phyloP scores from a whole-genome alignment of 2,329 filamentous ascomycete genomes.

The Trichoderma sp. region DNA sequence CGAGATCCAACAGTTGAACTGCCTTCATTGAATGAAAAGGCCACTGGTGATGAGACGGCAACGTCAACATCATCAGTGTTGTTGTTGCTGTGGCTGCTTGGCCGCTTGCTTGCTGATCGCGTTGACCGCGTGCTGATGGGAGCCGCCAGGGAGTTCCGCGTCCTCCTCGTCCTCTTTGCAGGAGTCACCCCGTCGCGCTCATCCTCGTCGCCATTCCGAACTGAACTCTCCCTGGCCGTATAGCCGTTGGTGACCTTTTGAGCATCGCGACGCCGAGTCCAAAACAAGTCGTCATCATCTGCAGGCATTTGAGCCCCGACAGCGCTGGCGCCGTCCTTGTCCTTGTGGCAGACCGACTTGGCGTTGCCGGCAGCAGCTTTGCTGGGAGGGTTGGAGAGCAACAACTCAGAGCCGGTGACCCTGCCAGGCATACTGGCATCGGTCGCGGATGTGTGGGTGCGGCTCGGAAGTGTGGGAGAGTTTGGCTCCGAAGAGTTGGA shows the following conservation, averaged over 20 bases:
- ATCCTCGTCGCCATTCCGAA: conserved; percentile 33
- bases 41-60: conserved; percentile 49
- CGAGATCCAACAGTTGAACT: conserved; percentile 53
- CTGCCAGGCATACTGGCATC: conserved; percentile 43
- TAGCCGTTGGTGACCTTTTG: conserved; percentile 41
- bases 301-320: conserved; percentile 30
- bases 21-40: conserved; percentile 48
- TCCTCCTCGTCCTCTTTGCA: conserved; percentile 34
- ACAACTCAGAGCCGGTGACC: conserved; percentile 34
- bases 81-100: conserved; percentile 28
- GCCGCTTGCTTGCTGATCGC: conserved; percentile 52
- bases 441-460: conserved; percentile 29
- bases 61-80: conserved; percentile 54
- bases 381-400: conserved; percentile 24
- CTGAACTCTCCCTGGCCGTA: conserved; percentile 38
- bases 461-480: conserved; percentile 32
- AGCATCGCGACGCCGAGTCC: conserved; percentile 39
- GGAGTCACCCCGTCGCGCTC: conserved; percentile 33
- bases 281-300: conserved; percentile 35
- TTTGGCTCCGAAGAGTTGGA: conserved; percentile 39
- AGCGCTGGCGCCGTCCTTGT: conserved; percentile 24
- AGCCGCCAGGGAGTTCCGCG: conserved; percentile 37
- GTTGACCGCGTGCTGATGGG: conserved; percentile 43
- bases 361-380: conserved; percentile 25
- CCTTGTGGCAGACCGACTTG: conserved; percentile 27